Evolutionary conservation across 2,329 filamentous ascomycete genomes (phyloP), one percentile per base, ranked within the genome.

Genomic region (Purpureocillium takamizusanense): DNA sequence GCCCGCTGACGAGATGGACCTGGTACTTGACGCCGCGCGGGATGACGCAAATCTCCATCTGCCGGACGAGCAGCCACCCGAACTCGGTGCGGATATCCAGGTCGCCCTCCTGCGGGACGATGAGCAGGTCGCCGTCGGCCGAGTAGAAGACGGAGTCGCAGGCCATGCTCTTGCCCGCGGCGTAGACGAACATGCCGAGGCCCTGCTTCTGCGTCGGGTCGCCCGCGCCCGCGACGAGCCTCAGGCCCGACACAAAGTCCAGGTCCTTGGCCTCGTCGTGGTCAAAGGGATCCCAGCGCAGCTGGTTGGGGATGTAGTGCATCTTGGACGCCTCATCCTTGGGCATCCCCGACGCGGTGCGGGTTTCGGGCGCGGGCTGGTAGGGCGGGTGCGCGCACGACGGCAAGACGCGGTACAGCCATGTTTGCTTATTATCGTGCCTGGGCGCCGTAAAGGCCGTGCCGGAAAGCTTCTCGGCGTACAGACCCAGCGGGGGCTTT

Each of bases 261-360:
- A 63, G 58, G 6, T 59, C 45, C 16, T 57, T 61, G 33, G 40
- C 46, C 55, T 83, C 70, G 45, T 86, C 78, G 29, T 88, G 67
- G 51, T 89, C 81, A 55, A 89, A 88, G 1, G 72, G 84, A 49
- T 86, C 81, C 86, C 86, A 94, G 43, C 86, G 77, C 27, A 94
- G 69, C 61, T 92, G 86, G 50, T 90, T 90, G 1, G 86, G 86
- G 29, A 63, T 59, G 33, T 57, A 60, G 44, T 59, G 53, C 21
- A 62, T 51, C 38, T 54, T 55, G 46, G 45, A 39, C 21, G 43
- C 47, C 14, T 46, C 50, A 35, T 53, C 50, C 21, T 12, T 32
- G 25, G 9, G 25, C 16, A 36, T 33, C 17, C 35, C 38, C 11
- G 37, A 36, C 17, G 48, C 38, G 16, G 46, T 42, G 27, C 34